phyloP scores from a whole-genome alignment of 176 grass and related monocot genomes.

The Pontederia paniculata region DNA sequence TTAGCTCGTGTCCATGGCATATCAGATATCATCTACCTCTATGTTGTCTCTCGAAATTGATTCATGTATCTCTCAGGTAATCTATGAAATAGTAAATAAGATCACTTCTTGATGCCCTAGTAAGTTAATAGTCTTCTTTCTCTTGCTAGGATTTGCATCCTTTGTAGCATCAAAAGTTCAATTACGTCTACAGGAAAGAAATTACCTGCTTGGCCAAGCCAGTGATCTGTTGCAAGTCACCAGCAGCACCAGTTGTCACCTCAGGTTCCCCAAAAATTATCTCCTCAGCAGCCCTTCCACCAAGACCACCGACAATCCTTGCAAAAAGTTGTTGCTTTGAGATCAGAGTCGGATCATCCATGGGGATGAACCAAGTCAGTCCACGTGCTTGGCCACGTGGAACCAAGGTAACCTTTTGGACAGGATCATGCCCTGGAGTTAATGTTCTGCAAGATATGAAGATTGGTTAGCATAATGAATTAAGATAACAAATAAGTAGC shows the following conservation, averaged over 20 bases:
- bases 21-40: too few species aligned
- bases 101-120: too few species aligned
- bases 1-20: too few species aligned
- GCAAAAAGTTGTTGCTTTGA: constrained; percentile 96
- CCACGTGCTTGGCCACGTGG: constrained; percentile 95
- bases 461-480: background rate
- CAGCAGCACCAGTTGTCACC: constrained; percentile 96
- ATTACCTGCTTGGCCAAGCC: constrained; percentile 93
- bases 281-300: constrained; percentile 88
- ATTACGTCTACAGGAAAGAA: too few species aligned
- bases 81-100: too few species aligned
- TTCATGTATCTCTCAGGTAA: too few species aligned
- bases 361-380: constrained; percentile 97
- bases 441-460: constrained; percentile 59
- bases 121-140: too few species aligned
- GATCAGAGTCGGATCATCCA: constrained; percentile 85
- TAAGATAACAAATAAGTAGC: background rate
- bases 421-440: constrained; percentile 84
- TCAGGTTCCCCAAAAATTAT: constrained; percentile 94
- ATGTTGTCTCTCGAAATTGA: too few species aligned
- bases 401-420: constrained; percentile 94
- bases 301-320: constrained; percentile 91
- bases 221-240: constrained; percentile 96
- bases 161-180: too few species aligned
- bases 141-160: too few species aligned